phyloP scores from a whole-genome alignment of 176 grass and related monocot genomes.

The Tuctoria greenei region DNA sequence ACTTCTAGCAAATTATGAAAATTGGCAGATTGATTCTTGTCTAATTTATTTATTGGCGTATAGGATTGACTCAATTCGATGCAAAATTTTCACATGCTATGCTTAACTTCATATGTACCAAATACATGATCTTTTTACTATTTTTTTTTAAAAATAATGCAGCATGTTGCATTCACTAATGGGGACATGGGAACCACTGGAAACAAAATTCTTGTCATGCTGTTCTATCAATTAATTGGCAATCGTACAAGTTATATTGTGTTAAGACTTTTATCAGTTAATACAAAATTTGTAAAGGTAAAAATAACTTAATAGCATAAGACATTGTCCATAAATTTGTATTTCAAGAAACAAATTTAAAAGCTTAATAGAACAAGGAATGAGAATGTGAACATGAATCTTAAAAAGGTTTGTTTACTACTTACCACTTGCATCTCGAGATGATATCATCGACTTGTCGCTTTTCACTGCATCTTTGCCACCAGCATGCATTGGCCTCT shows the following conservation, averaged over 20 bases:
- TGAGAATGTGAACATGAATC: background rate
- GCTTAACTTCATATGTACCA: background rate
- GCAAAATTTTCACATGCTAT: background rate
- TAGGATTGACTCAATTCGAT: background rate
- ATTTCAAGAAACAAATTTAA: background rate
- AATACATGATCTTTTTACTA: too few species aligned
- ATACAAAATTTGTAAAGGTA: background rate
- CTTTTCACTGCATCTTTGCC: conserved; percentile 57
- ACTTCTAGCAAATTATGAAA: background rate
- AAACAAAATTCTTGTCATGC: background rate
- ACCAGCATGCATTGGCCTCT: conserved; percentile 59
- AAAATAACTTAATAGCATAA: background rate
- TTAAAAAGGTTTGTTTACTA: conserved; percentile 10
- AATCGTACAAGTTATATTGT: background rate
- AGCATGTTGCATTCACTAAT: background rate
- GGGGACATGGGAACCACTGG: background rate
- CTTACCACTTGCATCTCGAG: conserved; percentile 76
- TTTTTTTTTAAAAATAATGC: too few species aligned
- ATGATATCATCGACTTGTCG: conserved; percentile 71
- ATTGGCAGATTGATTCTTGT: background rate
- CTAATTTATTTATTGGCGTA: background rate
- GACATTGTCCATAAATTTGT: background rate
- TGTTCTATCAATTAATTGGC: background rate
- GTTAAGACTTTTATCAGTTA: background rate
- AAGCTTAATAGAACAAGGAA: background rate